A percentile compares a stretch with the other conserved stretches of the same genome.
These are phyloP conservation scores for Naganishia albida DNA, from an alignment of 1,284 basidiomycete species.

Conservation along the genomic window DNA sequence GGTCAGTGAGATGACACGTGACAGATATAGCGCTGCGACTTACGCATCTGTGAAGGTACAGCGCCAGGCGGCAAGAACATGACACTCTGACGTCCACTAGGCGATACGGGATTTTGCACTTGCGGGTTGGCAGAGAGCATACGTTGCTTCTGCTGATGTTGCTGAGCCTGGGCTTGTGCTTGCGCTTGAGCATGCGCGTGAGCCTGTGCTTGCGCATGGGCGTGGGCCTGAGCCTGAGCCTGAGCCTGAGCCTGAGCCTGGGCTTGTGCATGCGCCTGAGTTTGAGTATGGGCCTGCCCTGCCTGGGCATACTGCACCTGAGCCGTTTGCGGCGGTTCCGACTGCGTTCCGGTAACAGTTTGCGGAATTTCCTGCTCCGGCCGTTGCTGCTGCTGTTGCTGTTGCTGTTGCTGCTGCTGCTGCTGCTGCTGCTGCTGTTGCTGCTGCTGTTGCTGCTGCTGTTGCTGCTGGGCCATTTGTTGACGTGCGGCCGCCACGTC, in stretches of 20 bases:
- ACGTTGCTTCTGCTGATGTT: constrained; percentile 21
- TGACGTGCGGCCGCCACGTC: constrained; percentile 21
- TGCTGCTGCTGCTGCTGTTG: constrained; percentile 35
- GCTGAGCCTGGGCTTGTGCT: constrained; percentile 1
- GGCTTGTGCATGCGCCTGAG: constrained; percentile 40
- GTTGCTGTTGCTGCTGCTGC: constrained; percentile 33
- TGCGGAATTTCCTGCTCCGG: constrained; percentile 13
- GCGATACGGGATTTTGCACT: constrained; percentile 6
- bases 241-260: constrained; percentile 56
- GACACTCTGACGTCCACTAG: not conserved
- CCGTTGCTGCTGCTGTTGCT: constrained; percentile 35
- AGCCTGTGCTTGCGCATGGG: constrained; percentile 34
- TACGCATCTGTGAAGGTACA: constrained; percentile 8
- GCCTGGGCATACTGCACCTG: too few species aligned
- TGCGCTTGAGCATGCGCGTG: not conserved
- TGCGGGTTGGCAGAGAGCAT: constrained; percentile 6
- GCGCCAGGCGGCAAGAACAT: constrained; percentile 10
- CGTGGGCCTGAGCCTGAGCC: constrained; percentile 32
- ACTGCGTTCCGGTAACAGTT: too few species aligned
- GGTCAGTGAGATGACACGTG: not conserved
- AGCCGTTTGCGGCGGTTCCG: too few species aligned
- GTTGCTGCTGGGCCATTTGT: constrained; percentile 30
- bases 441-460: constrained; percentile 27
- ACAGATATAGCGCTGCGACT: not conserved
- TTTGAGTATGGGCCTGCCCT: constrained; percentile 40